A percentile compares a stretch with the other conserved stretches of the same genome.
These are phyloP conservation scores for Rubia tinctorum DNA, from an alignment of 305 asterid genomes.

Conservation along the genomic window DNA sequence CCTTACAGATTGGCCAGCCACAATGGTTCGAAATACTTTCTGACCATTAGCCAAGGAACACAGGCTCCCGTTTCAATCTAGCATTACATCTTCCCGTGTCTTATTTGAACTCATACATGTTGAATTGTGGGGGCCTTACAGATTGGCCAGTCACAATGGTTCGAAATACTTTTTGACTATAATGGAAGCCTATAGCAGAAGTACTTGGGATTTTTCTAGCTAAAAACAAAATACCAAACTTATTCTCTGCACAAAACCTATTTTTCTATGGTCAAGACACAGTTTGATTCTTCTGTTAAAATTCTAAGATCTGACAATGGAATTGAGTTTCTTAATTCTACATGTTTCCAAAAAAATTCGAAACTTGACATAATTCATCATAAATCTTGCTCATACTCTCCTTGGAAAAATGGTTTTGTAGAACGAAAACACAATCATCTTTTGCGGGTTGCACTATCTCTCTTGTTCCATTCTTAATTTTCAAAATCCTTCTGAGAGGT, in stretches of 20 bases:
- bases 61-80: too few relatives aligned
- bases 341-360: neutral
- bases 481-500: neutral
- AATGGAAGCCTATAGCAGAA: too few relatives aligned
- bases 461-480: neutral
- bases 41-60: too few relatives aligned
- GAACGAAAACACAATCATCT: neutral
- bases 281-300: neutral
- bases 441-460: neutral
- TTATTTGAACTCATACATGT: too few relatives aligned
- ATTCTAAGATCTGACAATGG: neutral
- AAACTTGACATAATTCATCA: neutral
- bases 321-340: neutral
- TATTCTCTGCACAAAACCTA: neutral
- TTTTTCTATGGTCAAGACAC: neutral
- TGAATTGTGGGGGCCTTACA: too few relatives aligned
- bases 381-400: neutral
- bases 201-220: too few relatives aligned
- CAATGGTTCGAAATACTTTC: too few relatives aligned
- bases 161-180: too few relatives aligned
- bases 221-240: too few relatives aligned
- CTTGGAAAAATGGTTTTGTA: neutral
- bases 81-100: too few relatives aligned
- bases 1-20: too few relatives aligned
- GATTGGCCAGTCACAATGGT: too few relatives aligned